phyloP scores from a whole-genome alignment of 768 basidiomycete species.

The Boletus sp. region DNA sequence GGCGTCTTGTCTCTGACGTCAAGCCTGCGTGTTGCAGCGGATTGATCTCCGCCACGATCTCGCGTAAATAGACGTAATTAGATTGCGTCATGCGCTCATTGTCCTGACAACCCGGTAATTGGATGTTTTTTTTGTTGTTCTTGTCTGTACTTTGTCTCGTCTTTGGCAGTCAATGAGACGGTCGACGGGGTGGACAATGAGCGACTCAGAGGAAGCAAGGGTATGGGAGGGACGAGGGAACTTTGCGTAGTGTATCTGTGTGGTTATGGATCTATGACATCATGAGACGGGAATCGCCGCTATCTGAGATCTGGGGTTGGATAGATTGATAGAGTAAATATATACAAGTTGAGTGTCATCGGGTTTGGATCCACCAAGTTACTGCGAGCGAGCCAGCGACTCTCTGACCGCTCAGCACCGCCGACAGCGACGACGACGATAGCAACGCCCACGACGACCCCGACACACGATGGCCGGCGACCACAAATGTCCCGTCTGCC shows the following conservation, averaged over 20 bases:
- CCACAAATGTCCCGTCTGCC: conserved; percentile 85
- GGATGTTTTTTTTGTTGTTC: not conserved
- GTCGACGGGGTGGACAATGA: not conserved
- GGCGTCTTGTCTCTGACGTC: conserved; percentile 27
- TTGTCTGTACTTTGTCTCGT: not conserved
- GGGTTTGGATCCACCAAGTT: conserved; percentile 27
- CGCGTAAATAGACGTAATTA: conserved; percentile 39
- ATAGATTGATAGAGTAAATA: conserved; percentile 32
- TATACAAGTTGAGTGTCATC: conserved; percentile 39
- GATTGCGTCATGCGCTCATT: conserved; percentile 31
- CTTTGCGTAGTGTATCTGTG: not conserved
- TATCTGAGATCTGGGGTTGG: conserved; percentile 37
- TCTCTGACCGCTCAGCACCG: conserved; percentile 15
- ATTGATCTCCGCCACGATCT: conserved; percentile 60
- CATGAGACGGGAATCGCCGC: conserved; percentile 28
- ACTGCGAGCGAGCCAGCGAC: conserved; percentile 19
- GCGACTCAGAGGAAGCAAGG: not conserved
- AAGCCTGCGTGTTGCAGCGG: conserved; percentile 39
- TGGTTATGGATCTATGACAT: conserved; percentile 27
- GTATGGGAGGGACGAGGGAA: not conserved
- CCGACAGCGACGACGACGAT: conserved; percentile 9
- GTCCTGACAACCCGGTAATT: conserved; percentile 31
- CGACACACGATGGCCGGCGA: conserved; percentile 63
- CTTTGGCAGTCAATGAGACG: not conserved
- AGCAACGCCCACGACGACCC: not conserved